These are phyloP conservation scores for Chlamydomonas eustigma DNA, from an alignment of 139 green algal species.

Conservation along the genomic window DNA sequence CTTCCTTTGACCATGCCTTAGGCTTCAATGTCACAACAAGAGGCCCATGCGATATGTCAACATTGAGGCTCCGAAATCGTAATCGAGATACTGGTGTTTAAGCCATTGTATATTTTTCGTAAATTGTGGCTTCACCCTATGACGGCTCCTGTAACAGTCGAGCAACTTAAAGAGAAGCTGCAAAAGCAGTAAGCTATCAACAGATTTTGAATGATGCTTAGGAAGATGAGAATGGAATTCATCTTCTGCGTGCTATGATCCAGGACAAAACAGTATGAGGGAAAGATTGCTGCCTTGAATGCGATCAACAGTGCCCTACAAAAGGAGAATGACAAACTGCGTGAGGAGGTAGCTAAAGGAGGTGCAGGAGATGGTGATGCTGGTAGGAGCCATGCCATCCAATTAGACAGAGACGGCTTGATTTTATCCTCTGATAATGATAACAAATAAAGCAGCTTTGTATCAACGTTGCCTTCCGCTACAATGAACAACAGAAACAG, in stretches of 20 bases:
- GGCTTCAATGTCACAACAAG: too few relatives aligned
- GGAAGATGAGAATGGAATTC: too few relatives aligned
- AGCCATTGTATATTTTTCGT: too few relatives aligned
- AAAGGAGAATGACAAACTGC: constrained; percentile 67
- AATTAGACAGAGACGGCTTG: neutral
- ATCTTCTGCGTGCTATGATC: too few relatives aligned
- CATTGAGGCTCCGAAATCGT: too few relatives aligned
- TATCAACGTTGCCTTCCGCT: too few relatives aligned
- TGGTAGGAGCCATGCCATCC: constrained; percentile 15
- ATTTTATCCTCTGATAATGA: neutral
- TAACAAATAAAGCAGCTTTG: neutral
- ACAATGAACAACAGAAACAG: too few relatives aligned
- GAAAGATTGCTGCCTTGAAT: constrained; percentile 77
- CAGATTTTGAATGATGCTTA: too few relatives aligned
- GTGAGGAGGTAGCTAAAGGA: neutral
- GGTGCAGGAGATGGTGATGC: constrained; percentile 21
- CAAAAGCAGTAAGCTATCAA: neutral
- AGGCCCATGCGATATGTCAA: too few relatives aligned
- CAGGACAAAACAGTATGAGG: constrained; percentile 77
- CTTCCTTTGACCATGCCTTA: neutral
- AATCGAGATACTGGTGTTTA: too few relatives aligned
- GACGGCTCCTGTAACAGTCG: neutral
- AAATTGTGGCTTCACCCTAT: too few relatives aligned
- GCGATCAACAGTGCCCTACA: constrained; percentile 81
- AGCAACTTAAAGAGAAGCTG: neutral